A percentile compares a stretch with the other conserved stretches of the same genome.
phyloP scores from a whole-genome alignment of 2,329 filamentous ascomycete genomes.

The Botryotinia convoluta region DNA sequence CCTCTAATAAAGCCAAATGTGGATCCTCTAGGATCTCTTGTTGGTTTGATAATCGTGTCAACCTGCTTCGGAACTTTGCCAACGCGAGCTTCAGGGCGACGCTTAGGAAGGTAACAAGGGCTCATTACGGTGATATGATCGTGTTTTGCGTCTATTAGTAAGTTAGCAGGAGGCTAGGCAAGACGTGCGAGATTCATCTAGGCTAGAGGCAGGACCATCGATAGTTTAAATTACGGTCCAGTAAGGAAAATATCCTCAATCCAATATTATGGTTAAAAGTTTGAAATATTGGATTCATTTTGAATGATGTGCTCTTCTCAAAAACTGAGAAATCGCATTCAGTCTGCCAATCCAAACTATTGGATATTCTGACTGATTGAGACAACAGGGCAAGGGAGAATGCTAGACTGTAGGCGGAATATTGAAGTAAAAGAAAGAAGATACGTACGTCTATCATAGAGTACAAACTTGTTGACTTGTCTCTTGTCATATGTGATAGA shows the following conservation, averaged over 20 bases:
- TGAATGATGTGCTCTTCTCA: neutral
- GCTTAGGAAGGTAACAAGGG: slow-evolving; percentile 1
- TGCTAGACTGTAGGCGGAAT: neutral
- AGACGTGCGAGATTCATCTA: neutral
- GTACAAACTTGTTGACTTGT: slow-evolving; percentile 4
- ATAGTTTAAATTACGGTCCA: neutral
- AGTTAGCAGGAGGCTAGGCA: neutral
- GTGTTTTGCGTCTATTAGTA: neutral
- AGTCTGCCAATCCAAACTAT: neutral
- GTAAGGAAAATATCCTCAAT: neutral
- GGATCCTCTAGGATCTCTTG: neutral
- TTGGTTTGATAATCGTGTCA: neutral
- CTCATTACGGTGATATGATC: neutral
- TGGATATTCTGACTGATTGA: neutral
- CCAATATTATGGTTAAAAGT: neutral
- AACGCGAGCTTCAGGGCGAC: neutral
- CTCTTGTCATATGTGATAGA: neutral
- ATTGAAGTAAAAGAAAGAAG: neutral
- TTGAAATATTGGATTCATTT: neutral
- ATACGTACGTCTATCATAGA: neutral
- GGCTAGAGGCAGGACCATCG: neutral
- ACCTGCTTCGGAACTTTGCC: neutral
- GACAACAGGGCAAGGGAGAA: neutral
- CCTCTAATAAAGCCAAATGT: neutral
- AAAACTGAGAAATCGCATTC: neutral